These are phyloP conservation scores for Xylaria sp. DNA, from an alignment of 2,329 filamentous ascomycete genomes.

Conservation along the genomic window DNA sequence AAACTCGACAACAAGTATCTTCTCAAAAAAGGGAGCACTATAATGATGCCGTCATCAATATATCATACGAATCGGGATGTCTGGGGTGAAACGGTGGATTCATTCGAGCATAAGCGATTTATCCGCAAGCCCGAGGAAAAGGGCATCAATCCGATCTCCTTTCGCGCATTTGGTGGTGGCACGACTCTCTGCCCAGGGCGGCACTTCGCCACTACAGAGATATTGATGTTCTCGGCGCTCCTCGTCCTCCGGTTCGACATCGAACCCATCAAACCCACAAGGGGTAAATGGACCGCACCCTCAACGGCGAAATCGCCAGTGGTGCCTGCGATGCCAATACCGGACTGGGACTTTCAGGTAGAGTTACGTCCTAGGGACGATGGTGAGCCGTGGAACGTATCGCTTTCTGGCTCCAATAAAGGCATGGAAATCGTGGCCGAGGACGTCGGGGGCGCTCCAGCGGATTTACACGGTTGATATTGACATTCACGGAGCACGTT, in stretches of 20 bases:
- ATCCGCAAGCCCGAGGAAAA: neutral
- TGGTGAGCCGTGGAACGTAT: too few species aligned
- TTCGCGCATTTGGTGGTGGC: conserved; percentile 36
- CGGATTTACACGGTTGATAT: neutral
- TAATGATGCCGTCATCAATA: conserved; percentile 36
- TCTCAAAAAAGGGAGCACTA: conserved; percentile 38
- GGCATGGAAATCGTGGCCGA: neutral
- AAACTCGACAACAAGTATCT: conserved; percentile 37
- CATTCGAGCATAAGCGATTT: conserved; percentile 26
- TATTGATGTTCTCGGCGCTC: conserved; percentile 28
- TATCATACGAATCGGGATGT: conserved; percentile 30
- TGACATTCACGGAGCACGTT: neutral
- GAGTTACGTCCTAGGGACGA: too few species aligned
- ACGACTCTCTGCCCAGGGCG: conserved; percentile 35
- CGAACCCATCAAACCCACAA: neutral
- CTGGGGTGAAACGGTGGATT: conserved; percentile 32
- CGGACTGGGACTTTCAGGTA: too few species aligned
- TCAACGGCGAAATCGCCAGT: too few species aligned
- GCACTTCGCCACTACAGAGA: conserved; percentile 36
- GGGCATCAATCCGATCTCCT: conserved; percentile 31
- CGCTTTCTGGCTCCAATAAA: neutral
- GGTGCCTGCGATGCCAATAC: too few species aligned
- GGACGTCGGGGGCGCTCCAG: neutral
- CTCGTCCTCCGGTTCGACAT: conserved; percentile 30
- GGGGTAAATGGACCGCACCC: neutral